Evolutionary conservation across 129 eudicot genomes (phyloP).

Genomic region (Lonicera japonica): DNA sequence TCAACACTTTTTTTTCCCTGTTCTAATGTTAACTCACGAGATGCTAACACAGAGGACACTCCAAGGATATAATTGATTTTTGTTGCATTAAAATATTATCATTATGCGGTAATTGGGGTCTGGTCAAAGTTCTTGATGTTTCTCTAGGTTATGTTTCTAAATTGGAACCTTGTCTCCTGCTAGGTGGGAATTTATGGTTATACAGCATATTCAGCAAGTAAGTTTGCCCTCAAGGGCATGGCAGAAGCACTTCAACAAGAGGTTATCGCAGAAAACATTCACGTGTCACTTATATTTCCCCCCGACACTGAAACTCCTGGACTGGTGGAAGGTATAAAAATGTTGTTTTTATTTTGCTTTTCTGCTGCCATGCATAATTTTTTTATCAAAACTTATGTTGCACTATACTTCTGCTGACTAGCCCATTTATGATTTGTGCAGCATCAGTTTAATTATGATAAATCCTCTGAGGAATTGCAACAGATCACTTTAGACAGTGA

Average conservation of each 20-base stretch:
- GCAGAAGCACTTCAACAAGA: slow-evolving; percentile 94
- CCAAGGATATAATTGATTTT: too few species aligned
- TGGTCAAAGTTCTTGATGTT: background rate
- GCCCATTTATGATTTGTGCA: background rate
- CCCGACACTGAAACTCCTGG: slow-evolving; percentile 99
- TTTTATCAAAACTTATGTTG: background rate
- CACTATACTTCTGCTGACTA: too few species aligned
- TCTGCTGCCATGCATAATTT: background rate
- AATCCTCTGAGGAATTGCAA: background rate
- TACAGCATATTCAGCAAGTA: slow-evolving; percentile 93
- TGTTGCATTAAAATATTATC: too few species aligned
- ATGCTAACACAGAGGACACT: too few species aligned
- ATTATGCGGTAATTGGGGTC: too few species aligned
- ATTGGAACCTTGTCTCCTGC: background rate
- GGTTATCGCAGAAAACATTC: slow-evolving; percentile 72
- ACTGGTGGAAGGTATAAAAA: slow-evolving; percentile 56
- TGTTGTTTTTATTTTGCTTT: too few species aligned
- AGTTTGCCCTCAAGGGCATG: slow-evolving; percentile 86
- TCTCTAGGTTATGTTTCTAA: background rate
- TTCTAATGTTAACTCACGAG: too few species aligned
- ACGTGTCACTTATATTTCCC: slow-evolving; percentile 79
- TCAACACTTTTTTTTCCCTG: too few species aligned
- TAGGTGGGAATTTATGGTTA: slow-evolving; percentile 96
- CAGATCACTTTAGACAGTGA: too few species aligned
- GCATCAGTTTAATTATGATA: background rate